Evolutionary conservation across 2,329 filamentous ascomycete species (phyloP), one percentile per base, ranked within the genome.

Genomic region (Phialophora macrospora): DNA sequence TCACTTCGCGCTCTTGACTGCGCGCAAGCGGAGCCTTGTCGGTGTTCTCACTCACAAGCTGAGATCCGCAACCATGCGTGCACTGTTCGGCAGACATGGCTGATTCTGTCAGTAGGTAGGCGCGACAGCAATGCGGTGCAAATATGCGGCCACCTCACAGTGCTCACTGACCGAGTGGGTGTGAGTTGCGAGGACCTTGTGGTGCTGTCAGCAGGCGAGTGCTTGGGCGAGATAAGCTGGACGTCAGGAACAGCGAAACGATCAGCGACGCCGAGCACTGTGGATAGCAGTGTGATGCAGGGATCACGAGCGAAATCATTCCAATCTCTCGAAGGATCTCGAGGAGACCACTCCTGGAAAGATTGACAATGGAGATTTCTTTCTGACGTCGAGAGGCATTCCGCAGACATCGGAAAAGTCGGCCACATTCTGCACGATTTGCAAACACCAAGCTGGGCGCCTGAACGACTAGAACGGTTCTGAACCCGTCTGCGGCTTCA

Each of bases 361-460:
- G n/a, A 24, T 52, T 28, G 12, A 24, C 22, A 4, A 24, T 17
- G 49, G 12, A 11, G 11, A 26, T 52, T 52, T n/a, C 24, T 22
- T 52, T 52, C 5, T n/a, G 6, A 12, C 11, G 22, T 52, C n/a
- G n/a, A 20, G 9, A 52, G 4, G 49, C 8, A n/a, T 52, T 20
- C 22, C 49, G 20, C 20, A 52, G 26, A 22, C 24, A 14, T 24
- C 22, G 49, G 22, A 12, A 7, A 48, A 22, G 44, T n/a, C 7
- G 44, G 17, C 5, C 44, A 22, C 9, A 48, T 48, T 7, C 14
- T 8, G 5, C 11, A 48, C 22, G n/a, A 48, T 17, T 24, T 48
- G 17, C 44, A 20, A 60, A 60, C 14, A 54, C 22, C 44, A 38
- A 4, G n/a, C 24, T 62, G 48, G 38, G 28, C 44, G 57, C 24